These are phyloP conservation scores for Fusarium goolgardi DNA, from an alignment of 2,329 filamentous ascomycete genomes.

Conservation along the genomic window DNA sequence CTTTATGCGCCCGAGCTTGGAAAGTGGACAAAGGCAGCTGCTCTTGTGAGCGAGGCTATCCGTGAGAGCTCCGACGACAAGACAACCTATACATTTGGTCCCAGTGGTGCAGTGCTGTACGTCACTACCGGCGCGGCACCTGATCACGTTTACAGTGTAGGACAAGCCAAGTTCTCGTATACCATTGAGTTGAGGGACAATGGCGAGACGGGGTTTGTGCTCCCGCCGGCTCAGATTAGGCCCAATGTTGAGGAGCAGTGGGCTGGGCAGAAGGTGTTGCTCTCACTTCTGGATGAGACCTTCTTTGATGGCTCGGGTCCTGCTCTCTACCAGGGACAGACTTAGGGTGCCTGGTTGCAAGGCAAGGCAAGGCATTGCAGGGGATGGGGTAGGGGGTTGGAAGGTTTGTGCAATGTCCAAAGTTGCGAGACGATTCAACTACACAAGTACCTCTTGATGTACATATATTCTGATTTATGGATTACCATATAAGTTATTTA, in stretches of 20 bases:
- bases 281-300: constrained; percentile 49
- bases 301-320: constrained; percentile 51
- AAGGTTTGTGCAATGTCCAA: neutral
- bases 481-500: neutral
- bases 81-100: constrained; percentile 53
- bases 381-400: neutral
- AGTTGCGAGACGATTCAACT: neutral
- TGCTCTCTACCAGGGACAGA: constrained; percentile 35
- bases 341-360: neutral
- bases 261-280: constrained; percentile 52
- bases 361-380: neutral
- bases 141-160: constrained; percentile 46
- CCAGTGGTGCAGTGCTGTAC: constrained; percentile 55
- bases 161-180: constrained; percentile 53
- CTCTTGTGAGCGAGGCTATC: constrained; percentile 47
- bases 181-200: constrained; percentile 54
- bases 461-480: neutral
- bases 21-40: constrained; percentile 55
- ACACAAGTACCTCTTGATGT: neutral
- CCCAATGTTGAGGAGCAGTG: constrained; percentile 54
- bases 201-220: constrained; percentile 53
- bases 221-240: constrained; percentile 54
- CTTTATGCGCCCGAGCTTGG: constrained; percentile 54
- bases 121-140: constrained; percentile 49
- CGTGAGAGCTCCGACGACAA: constrained; percentile 46